A percentile compares a stretch with the other conserved stretches of the same genome.
Conservation (phyloP, 2,329 filamentous ascomycete species). For the Leptosphaerulina australis region DNA sequence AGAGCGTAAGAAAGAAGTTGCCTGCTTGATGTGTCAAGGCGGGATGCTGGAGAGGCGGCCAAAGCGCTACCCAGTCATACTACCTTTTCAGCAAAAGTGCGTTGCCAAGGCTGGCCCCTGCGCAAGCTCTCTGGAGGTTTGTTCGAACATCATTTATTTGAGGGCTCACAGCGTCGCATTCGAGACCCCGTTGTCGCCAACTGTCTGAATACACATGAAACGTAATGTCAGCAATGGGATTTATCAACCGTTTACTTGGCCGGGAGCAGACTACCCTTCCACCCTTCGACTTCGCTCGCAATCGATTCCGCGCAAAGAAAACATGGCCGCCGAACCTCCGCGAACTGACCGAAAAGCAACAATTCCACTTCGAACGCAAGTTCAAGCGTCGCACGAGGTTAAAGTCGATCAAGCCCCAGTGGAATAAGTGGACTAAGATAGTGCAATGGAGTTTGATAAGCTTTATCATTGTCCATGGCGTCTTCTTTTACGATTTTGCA, state of each 20-base stretch:
- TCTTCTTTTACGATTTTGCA: constrained; percentile 66
- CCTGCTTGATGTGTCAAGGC: constrained; percentile 17
- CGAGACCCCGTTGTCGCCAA: constrained; percentile 3
- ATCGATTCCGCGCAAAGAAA: constrained; percentile 70
- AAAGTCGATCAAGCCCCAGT: constrained; percentile 66
- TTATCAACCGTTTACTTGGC: constrained; percentile 57
- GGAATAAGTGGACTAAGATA: constrained; percentile 69
- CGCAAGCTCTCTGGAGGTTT: constrained; percentile 13
- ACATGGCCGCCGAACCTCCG: constrained; percentile 79
- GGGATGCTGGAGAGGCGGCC: constrained; percentile 17
- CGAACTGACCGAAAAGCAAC: constrained; percentile 71
- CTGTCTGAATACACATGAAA: constrained; percentile 11
- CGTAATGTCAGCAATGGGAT: constrained; percentile 27
- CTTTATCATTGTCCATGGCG: constrained; percentile 60
- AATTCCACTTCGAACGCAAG: constrained; percentile 78
- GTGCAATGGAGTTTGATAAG: constrained; percentile 61
- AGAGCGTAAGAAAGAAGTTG: constrained; percentile 24
- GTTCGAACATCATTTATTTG: constrained; percentile 29
- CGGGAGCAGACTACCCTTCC: constrained; percentile 49
- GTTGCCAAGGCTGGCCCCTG: constrained; percentile 25
- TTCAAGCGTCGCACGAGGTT: constrained; percentile 73
- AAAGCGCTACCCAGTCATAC: constrained; percentile 24
- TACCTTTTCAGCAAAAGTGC: constrained; percentile 28
- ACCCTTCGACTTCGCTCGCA: constrained; percentile 55
- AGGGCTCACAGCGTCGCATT: constrained; percentile 5